Evolutionary conservation across 2,329 filamentous ascomycete species (phyloP), one percentile per base, ranked within the genome.

Genomic region (Aspergillus niger): DNA sequence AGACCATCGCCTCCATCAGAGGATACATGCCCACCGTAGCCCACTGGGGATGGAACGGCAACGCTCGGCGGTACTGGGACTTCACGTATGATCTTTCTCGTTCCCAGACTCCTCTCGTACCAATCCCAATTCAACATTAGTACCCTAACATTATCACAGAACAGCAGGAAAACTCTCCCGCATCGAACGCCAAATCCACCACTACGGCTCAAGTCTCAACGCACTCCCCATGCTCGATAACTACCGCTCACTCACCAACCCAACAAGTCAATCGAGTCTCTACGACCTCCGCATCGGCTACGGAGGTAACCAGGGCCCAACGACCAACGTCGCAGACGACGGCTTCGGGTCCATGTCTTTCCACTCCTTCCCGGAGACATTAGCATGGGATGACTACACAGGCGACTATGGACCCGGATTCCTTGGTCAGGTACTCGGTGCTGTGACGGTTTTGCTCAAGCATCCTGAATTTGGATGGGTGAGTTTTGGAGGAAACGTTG

Each of bases 41-140:
- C 0, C 85, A 87, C 63, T 87, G 85, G 85, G 85, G 83, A 2
- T 87, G 82, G 82, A 86, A 87, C 55, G 85, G 85, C 11, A 87
- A 86, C 62, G 83, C 85, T 0, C 78, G 85, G 1, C 73, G 85
- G 5, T 87, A 86, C 69, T 87, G 85, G 85, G 85, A 87, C 65
- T 85, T 84, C 55, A 71, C 82, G 72, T 70, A 58, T 30, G 30
- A 4, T 39, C 10, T 8, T 41, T 2, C 20, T 20, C 20, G 20
- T 20, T 20, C 0, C 20, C 20, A 20, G 20, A 20, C 20, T 20
- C 20, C 20, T 20, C 20, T 20, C 20, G 20, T 20, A 20, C 20
- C 20, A 20, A 20, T 20, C 20, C 20, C 20, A 20, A 20, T 20
- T 20, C 20, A 20, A 20, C 20, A 20, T 20, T 20, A 20, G 20